Conservation (phyloP, 176 grass and related monocot species). For the Eremochloa ophiuroides region DNA sequence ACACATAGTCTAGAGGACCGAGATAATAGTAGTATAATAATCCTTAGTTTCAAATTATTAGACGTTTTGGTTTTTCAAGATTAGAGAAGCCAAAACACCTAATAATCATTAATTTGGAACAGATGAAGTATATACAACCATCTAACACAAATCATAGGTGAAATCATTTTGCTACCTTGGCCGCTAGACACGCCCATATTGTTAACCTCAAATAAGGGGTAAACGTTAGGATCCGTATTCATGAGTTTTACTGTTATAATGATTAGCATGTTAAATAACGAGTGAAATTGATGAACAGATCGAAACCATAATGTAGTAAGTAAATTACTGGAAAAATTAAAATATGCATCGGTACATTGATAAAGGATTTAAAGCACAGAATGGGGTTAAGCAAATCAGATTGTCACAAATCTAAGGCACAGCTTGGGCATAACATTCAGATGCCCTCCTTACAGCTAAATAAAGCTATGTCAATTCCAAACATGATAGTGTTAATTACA, state of each 20-base stretch:
- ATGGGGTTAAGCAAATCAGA: not conserved
- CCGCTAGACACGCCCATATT: not conserved
- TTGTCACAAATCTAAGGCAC: slow-evolving; percentile 17
- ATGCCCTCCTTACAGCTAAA: not conserved
- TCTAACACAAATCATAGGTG: too few relatives aligned
- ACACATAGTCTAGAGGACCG: too few relatives aligned
- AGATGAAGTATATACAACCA: too few relatives aligned
- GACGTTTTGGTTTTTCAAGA: too few relatives aligned
- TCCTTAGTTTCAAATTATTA: too few relatives aligned
- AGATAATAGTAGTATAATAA: too few relatives aligned
- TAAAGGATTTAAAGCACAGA: not conserved
- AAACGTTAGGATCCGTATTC: not conserved
- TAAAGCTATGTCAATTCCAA: slow-evolving; percentile 24
- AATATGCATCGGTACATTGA: not conserved
- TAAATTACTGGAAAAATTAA: not conserved
- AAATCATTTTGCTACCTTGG: too few relatives aligned
- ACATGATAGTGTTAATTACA: slow-evolving; percentile 1
- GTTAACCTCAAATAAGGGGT: not conserved
- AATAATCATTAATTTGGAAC: too few relatives aligned
- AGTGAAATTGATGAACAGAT: not conserved
- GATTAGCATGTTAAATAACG: not conserved
- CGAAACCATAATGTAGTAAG: not conserved
- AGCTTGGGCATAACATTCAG: slow-evolving; percentile 3
- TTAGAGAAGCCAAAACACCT: too few relatives aligned
- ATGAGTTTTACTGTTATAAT: not conserved